phyloP scores from a whole-genome alignment of 352 stramenopile species.

The Pythium aristosporum region DNA sequence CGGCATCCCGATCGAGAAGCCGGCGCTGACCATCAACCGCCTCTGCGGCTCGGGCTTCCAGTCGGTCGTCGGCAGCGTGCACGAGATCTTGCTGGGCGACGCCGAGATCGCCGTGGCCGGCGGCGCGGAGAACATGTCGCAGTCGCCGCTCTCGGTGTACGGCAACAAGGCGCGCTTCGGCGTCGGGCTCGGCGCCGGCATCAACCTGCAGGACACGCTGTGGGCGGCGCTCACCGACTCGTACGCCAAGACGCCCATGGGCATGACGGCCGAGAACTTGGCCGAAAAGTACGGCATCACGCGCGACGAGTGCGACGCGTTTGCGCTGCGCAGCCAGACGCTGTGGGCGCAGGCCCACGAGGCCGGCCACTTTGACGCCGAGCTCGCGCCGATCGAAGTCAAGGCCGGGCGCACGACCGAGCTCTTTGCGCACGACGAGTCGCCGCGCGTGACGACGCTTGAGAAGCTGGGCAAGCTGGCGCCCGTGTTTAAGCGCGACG shows the following conservation, averaged over 20 bases:
- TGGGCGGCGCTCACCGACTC: slow-evolving; percentile 97
- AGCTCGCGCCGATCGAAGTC: slow-evolving; percentile 92
- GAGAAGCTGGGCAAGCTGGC: slow-evolving; percentile 91
- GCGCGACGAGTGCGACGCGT: slow-evolving; percentile 94
- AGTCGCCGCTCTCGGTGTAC: slow-evolving; percentile 90
- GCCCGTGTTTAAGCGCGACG: slow-evolving; percentile 96
- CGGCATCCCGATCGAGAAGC: slow-evolving; percentile 86
- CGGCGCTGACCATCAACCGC: slow-evolving; percentile 96
- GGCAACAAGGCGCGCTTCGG: slow-evolving; percentile 93
- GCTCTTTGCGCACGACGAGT: slow-evolving; percentile 73
- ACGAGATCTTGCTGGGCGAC: slow-evolving; percentile 91
- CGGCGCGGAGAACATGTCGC: slow-evolving; percentile 96
- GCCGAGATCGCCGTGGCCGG: slow-evolving; percentile 90
- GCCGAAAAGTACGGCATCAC: slow-evolving; percentile 93
- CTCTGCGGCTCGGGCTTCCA: slow-evolving; percentile 98
- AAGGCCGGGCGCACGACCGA: slow-evolving; percentile 91
- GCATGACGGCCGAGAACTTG: slow-evolving; percentile 98
- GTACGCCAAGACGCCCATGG: slow-evolving; percentile 95
- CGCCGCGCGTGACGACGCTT: slow-evolving; percentile 72
- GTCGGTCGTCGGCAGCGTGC: slow-evolving; percentile 91
- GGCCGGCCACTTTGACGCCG: slow-evolving; percentile 91
- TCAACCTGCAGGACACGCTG: slow-evolving; percentile 94
- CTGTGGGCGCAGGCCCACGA: slow-evolving; percentile 91
- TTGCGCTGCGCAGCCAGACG: slow-evolving; percentile 92
- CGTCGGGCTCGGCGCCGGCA: slow-evolving; percentile 88